phyloP scores from a whole-genome alignment of 2,329 filamentous ascomycete genomes.

The Lecanicillium sp. region DNA sequence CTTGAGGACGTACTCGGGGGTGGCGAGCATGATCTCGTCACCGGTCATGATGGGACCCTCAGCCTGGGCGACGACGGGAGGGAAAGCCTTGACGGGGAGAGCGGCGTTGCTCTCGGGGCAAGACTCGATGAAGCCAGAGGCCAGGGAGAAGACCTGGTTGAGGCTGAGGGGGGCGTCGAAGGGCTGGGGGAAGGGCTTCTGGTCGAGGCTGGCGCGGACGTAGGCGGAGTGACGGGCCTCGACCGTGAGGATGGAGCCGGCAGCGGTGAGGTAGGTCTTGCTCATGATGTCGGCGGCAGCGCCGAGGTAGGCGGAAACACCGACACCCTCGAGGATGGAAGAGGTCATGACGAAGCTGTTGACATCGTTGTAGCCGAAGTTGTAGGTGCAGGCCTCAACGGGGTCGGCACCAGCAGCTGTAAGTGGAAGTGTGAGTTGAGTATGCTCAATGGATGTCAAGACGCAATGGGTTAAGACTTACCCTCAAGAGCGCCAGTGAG shows the following conservation, averaged over 20 bases:
- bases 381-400: slow-evolving; percentile 62
- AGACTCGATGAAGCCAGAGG: slow-evolving; percentile 61
- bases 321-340: slow-evolving; percentile 62
- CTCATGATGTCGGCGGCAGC: slow-evolving; percentile 57
- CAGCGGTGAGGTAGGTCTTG: slow-evolving; percentile 52
- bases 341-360: slow-evolving; percentile 61
- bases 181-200: slow-evolving; percentile 54
- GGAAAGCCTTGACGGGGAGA: slow-evolving; percentile 58
- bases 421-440: no score
- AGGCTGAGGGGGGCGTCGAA: slow-evolving; percentile 64
- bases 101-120: slow-evolving; percentile 56
- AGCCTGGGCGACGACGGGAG: slow-evolving; percentile 31
- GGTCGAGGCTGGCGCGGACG: slow-evolving; percentile 52
- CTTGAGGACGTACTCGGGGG: slow-evolving; percentile 17
- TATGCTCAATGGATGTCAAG: slow-evolving; percentile 17
- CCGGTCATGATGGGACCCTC: slow-evolving; percentile 18
- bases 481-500: slow-evolving; percentile 16
- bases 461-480: slow-evolving; percentile 45
- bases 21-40: slow-evolving; percentile 3
- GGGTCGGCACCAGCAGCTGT: slow-evolving; percentile 54
- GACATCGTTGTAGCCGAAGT: slow-evolving; percentile 61
- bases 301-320: slow-evolving; percentile 66
- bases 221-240: slow-evolving; percentile 69
- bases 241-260: slow-evolving; percentile 63
- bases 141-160: slow-evolving; percentile 64